These are phyloP conservation scores for Cardamine resedifolia DNA, from an alignment of 345 rosid species.

Conservation along the genomic window DNA sequence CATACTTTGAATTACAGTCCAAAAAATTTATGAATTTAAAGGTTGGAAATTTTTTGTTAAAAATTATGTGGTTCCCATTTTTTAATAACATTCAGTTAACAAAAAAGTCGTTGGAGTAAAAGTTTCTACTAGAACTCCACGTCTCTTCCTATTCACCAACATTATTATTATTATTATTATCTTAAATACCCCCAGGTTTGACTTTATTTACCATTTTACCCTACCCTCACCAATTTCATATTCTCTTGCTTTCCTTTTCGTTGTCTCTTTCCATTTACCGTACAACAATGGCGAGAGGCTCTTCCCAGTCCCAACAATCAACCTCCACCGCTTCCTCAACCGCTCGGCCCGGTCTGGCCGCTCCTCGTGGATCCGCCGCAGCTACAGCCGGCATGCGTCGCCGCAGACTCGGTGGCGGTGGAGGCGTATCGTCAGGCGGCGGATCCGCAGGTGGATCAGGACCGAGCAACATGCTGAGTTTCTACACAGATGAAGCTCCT, in stretches of 20 bases:
- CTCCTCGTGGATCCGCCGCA: constrained; percentile 91
- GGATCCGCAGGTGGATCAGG: constrained; percentile 42
- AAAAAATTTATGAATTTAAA: too few species aligned
- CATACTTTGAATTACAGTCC: too few species aligned
- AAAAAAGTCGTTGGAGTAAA: constrained; percentile 8
- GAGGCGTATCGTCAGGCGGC: constrained; percentile 35
- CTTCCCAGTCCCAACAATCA: constrained; percentile 74
- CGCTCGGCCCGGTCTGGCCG: constrained; percentile 66
- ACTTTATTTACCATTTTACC: constrained; percentile 24
- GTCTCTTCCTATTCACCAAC: constrained; percentile 24
- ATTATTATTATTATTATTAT: neutral
- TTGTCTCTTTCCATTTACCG: neutral
- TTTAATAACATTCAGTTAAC: too few species aligned
- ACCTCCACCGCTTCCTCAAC: constrained; percentile 52
- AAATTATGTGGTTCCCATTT: too few species aligned
- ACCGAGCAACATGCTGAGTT: constrained; percentile 77
- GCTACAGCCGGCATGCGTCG: constrained; percentile 95
- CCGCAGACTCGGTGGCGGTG: constrained; percentile 57
- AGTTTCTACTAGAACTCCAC: constrained; percentile 15
- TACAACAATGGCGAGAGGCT: constrained; percentile 72
- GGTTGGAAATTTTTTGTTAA: too few species aligned
- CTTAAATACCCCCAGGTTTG: constrained; percentile 6
- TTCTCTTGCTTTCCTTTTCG: neutral
- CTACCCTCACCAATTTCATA: neutral
- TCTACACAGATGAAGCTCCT: constrained; percentile 96